Evolutionary conservation across 2,329 filamentous ascomycete species (phyloP), one percentile per base, ranked within the genome.

Genomic region (Trichoderma brevicompactum): DNA sequence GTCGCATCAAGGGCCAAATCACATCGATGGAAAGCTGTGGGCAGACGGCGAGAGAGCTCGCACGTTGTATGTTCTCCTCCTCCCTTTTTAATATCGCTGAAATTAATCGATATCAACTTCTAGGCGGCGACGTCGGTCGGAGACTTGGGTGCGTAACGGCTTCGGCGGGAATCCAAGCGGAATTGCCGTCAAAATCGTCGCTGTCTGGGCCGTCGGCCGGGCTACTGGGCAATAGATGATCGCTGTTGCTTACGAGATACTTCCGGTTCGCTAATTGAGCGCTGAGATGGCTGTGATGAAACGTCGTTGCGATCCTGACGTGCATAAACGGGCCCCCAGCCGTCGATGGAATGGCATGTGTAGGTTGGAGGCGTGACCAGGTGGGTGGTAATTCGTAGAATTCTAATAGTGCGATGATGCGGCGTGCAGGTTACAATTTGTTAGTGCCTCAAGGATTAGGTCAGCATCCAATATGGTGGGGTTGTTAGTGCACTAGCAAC

Each of bases 371-470:
- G 65, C 65, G 65, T 63, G 65, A 66, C 64, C 53, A 53, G 46
- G 62, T 17, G 53, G 62, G 46, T 56, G 64, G 56, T 61, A 61
- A 61, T 65, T 65, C 54, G 44, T 65, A 52, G 63, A 59, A 53
- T 65, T 64, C 61, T 64, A 56, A 56, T 64, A 56, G 63, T 63
- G 59, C 59, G 59, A 52, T 59, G 63, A 65, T 65, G 63, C 64
- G 49, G 56, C 62, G 44, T 59, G 44, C 49, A 49, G 46, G 64
- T 54, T 54, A 53, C 17, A 65, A 65, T 61, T 64, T 63, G 65
- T 66, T 66, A 66, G 65, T 58, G 65, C 65, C 64, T 66, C 61
- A 66, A 15, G 46, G 59, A 64, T 64, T 53, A 64, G 50, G 59
- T 64, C 56, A 56, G 65, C 52, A 36, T 44, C 34, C 36, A 54